These are phyloP conservation scores for Bisporella sp. DNA, from an alignment of 2,329 filamentous ascomycete genomes.

Conservation along the genomic window DNA sequence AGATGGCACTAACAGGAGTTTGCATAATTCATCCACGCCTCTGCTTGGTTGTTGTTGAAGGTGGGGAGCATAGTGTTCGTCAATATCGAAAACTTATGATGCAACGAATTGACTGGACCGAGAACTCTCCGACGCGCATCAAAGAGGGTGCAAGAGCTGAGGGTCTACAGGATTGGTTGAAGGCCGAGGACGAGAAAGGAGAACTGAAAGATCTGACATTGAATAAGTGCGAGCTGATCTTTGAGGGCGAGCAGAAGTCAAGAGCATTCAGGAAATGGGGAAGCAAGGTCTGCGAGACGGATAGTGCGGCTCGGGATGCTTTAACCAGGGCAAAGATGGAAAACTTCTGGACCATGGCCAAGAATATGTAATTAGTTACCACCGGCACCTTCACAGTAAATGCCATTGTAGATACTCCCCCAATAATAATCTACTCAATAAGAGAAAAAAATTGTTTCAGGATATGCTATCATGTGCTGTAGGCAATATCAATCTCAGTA, in stretches of 20 bases:
- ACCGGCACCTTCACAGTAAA: not conserved
- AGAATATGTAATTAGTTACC: constrained; percentile 40
- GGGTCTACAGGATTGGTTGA: constrained; percentile 66
- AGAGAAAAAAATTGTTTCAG: not conserved
- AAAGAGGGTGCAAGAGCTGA: constrained; percentile 56
- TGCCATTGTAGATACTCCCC: not conserved
- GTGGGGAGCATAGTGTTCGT: constrained; percentile 73
- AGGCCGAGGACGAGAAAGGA: constrained; percentile 70
- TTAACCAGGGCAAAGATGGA: constrained; percentile 82
- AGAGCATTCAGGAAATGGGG: constrained; percentile 82
- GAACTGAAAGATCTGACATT: constrained; percentile 71
- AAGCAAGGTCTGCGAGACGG: constrained; percentile 86
- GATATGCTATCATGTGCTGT: not conserved
- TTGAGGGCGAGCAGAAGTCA: constrained; percentile 82
- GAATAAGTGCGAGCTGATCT: constrained; percentile 80
- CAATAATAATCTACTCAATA: not conserved
- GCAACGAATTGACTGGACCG: constrained; percentile 89
- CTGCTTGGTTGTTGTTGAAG: constrained; percentile 86
- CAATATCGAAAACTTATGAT: constrained; percentile 92
- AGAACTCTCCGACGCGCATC: constrained; percentile 67
- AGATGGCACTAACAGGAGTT: constrained; percentile 79
- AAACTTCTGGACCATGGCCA: constrained; percentile 88
- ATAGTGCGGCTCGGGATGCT: constrained; percentile 77
- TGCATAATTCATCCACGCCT: constrained; percentile 87
- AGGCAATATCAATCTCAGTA: not conserved